Evolutionary conservation across 768 basidiomycete species (phyloP), one percentile per base, ranked within the genome.

Genomic region (Austroboletus eburneus): DNA sequence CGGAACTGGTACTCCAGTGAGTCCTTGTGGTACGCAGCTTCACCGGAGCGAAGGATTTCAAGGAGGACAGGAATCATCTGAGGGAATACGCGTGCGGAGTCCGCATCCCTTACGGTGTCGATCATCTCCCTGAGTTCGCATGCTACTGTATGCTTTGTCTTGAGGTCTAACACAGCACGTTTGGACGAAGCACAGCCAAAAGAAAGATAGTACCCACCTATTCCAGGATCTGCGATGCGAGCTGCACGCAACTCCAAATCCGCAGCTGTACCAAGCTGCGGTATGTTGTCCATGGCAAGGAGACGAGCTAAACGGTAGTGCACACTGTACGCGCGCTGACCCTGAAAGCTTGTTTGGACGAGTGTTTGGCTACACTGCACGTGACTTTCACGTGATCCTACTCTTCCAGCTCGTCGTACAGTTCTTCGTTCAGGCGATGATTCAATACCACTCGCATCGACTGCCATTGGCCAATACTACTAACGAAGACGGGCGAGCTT

Each of bases 51-150:
- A 38, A 92, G 71, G 16, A 89, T 72, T 54, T 87, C 84, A 22
- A 88, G 70, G 22, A 91, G 68, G 21, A 85, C 78, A 14, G 85
- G 84, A 42, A 90, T 80, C 61, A 89, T 81, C 52, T 80, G 79
- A 7, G 81, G 81, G 18, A 90, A 72, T 27, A 82, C 81, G 18
- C 83, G 79, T 33, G 76, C 70, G 14, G 82, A 79, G 52, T 92
- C 90, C 16, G 78, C 71, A 50, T 91, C 90, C 45, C 85, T 75
- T 33, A 87, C 78, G 14, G 81, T 81, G 57, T 92, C 90, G 54
- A 92, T 74, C 71, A 83, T 79, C 63, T 91, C 88, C 46, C 87
- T 77, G 49, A 92, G 80, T 62, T 91, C 89, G 48, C 74, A 77
- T 48, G 86, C 85, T n/a, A 81, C 77, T 3, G 70, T 69, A 64